phyloP scores from a whole-genome alignment of 345 rosid genomes.

The Gossypium ekmanianum region DNA sequence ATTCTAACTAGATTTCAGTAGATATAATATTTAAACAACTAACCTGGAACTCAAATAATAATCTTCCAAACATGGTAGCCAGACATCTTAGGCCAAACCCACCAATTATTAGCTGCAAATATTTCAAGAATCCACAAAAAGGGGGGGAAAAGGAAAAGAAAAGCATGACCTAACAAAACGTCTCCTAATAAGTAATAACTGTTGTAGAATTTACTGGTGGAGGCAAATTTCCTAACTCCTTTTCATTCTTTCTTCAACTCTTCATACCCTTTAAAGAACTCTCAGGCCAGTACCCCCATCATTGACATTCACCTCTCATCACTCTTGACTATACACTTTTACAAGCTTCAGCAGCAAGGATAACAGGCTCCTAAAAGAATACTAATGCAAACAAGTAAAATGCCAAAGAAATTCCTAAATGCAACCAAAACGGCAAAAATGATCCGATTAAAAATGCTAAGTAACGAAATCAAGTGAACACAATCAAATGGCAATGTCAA shows the following conservation, averaged over 20 bases:
- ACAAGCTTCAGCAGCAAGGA: neutral
- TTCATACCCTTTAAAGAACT: neutral
- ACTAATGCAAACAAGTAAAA: neutral
- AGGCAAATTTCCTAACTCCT: neutral
- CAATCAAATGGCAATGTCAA: constrained; percentile 2
- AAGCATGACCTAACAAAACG: neutral
- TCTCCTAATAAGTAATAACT: neutral
- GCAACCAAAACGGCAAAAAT: neutral
- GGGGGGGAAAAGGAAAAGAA: neutral
- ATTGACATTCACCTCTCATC: neutral
- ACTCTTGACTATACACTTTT: neutral
- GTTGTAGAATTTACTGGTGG: neutral
- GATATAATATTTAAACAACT: neutral
- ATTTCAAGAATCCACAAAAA: neutral
- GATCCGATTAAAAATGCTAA: neutral
- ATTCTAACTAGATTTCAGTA: neutral
- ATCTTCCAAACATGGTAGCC: neutral
- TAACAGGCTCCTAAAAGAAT: neutral
- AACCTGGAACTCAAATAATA: neutral
- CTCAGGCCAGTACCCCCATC: neutral
- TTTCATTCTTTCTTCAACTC: constrained; percentile 4
- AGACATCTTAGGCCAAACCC: neutral
- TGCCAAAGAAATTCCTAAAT: neutral
- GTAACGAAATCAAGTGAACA: neutral
- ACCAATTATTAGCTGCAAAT: neutral